Evolutionary conservation across 371 early-diverging fungal genomes (phyloP), one percentile per base, ranked within the genome.

Genomic region (Saksenaea vasiformis): DNA sequence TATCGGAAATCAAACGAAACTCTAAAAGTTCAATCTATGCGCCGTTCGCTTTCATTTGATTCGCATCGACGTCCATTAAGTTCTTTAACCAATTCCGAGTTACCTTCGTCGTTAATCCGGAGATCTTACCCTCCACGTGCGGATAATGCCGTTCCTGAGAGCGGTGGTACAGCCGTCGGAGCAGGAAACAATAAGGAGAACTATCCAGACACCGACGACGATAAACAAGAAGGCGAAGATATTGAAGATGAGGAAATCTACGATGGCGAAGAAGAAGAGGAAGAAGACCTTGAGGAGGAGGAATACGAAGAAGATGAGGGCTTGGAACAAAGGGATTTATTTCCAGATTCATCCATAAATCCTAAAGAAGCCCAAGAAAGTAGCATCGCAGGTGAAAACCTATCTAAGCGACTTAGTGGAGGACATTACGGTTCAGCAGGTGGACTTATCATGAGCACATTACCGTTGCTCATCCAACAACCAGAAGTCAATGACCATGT

Each of bases 351-450:
- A 64, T 27, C 57, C 36, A 26, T 26, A 43, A 44, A 38, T 57
- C 19, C 53, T 36, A 53, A 59, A 51, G 53, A 62, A 55, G 38
- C 43, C n/a, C 37, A 70, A 13, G 70, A 70, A n/a, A 64, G 65
- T 54, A 56, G 61, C 14, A 64, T 69, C 51, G 66, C 53, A 19
- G 66, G 59, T 26, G 69, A 72, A 17, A 60, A 61, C 17, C 38
- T 82, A 11, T 66, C 83, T 1, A 82, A 82, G n/a, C 69, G 83
- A 37, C 62, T 82, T 1, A 74, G 74, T 22, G 83, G 80, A 0
- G 79, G 78, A 11, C 83, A 82, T 58, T 82, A 65, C 64, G 82
- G 82, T 4, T 77, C 78, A 53, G 82, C 79, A 39, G 82, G 82
- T 19, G 79, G 82, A 22, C 66, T 82, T 10, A 61, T 79, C 9